A percentile compares a stretch with the other conserved stretches of the same genome.
These are phyloP conservation scores for Yamadazyma membranifaciens DNA, from an alignment of 1,139 yeast genomes.

Conservation along the genomic window DNA sequence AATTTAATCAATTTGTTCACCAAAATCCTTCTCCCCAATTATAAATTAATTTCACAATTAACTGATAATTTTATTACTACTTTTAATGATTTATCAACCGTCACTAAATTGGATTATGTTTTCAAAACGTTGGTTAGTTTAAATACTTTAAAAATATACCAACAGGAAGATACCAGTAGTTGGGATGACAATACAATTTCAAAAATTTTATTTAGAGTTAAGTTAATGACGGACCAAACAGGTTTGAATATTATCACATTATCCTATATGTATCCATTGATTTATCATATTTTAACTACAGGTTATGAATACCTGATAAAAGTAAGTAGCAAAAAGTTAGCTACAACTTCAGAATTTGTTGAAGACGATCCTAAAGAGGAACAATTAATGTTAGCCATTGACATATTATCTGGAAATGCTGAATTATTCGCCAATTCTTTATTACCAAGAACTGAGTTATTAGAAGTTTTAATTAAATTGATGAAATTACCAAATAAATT, in stretches of 20 bases:
- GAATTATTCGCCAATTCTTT: constrained; percentile 65
- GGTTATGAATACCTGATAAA: constrained; percentile 56
- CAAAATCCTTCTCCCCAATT: constrained; percentile 35
- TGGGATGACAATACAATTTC: constrained; percentile 45
- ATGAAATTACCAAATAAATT: constrained; percentile 76
- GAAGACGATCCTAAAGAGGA: constrained; percentile 89
- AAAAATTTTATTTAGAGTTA: constrained; percentile 70
- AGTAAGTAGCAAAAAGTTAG: constrained; percentile 44
- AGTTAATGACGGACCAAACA: constrained; percentile 69
- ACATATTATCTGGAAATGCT: constrained; percentile 73
- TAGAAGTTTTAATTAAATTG: constrained; percentile 61
- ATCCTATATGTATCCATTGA: constrained; percentile 71
- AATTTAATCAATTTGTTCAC: constrained; percentile 16
- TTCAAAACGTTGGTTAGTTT: constrained; percentile 60
- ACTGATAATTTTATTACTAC: constrained; percentile 39
- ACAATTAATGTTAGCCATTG: constrained; percentile 73
- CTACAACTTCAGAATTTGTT: constrained; percentile 58
- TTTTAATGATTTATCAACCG: constrained; percentile 44
- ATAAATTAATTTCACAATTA: constrained; percentile 34
- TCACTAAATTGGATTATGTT: constrained; percentile 42
- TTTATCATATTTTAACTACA: constrained; percentile 59
- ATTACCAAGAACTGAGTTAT: constrained; percentile 67
- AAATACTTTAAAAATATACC: constrained; percentile 58
- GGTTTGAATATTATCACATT: constrained; percentile 69
- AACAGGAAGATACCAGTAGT: constrained; percentile 23